Base-by-base conservation (phyloP, 2,329 filamentous ascomycete species). In the Lojkania enalia region DNA sequence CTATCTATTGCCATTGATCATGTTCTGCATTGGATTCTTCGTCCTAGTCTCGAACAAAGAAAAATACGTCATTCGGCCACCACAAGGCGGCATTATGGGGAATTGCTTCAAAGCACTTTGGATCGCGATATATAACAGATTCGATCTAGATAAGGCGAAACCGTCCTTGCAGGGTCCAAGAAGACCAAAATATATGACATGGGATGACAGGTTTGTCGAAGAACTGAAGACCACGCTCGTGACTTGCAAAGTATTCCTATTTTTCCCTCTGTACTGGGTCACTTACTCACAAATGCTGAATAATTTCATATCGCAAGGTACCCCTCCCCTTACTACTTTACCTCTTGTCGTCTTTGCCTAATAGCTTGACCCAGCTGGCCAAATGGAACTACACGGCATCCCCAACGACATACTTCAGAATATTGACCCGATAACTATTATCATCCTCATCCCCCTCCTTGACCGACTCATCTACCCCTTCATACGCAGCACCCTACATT, bases 181-280 rank as follows among this genome's bases (percentile, higher is more conserved):
- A 47, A 71, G 75, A 42, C 73, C 63, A 49, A 65, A 52, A 30
- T 57, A 62, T 12, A 60, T 68, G 2, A 72, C 76, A 0, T 89
- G 86, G 84, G 79, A 86, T 42, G 84, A 88, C 57, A 76, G 79
- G 55, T 90, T 89, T 54, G 73, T 90, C 38, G 84, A 87, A 2
- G 86, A 90, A 61, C 72, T 90, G 38, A 86, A 85, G 72, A 83
- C 84, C 30, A 80, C 80, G 2, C 64, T 84, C 7, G 61, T 75
- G 62, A 86, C 85, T 13, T 90, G 86, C 75, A 83, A 85, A 57
- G 84, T 88, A 42, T 88, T 89, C 39, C 44, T 68, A 15, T 76
- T 74, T 58, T 76, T 71, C 41, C 74, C 74, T 0, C 62, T 77
- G 23, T 76, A 75, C 55, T 76, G 74, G 74, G 59, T 74, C 2